phyloP scores from a whole-genome alignment of 352 stramenopile species.

The Globisporangium solare region DNA sequence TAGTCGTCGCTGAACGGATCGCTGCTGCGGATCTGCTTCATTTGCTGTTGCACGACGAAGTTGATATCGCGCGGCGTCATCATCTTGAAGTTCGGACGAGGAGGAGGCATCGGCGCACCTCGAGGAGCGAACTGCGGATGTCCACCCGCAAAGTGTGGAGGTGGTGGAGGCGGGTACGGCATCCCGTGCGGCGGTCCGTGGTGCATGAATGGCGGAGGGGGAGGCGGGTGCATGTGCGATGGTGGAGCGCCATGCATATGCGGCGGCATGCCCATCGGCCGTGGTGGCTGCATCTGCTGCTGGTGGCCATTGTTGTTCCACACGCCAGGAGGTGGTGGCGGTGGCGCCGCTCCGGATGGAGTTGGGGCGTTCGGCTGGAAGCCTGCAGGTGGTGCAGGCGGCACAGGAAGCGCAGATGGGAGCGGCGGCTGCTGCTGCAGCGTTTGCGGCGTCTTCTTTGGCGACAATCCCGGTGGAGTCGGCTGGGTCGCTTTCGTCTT shows the following conservation, averaged over 20 bases:
- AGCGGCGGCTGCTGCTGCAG: constrained; percentile 18
- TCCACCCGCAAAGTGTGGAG: constrained; percentile 10
- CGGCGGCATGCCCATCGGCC: constrained; percentile 17
- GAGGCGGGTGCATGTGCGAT: constrained; percentile 28
- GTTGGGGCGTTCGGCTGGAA: constrained; percentile 8
- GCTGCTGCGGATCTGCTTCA: constrained; percentile 83
- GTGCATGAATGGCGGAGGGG: constrained; percentile 34
- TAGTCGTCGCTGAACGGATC: constrained; percentile 88
- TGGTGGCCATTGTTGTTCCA: constrained; percentile 26
- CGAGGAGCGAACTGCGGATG: constrained; percentile 18
- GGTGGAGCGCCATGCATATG: constrained; percentile 24
- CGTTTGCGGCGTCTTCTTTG: constrained; percentile 7
- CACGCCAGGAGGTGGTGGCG: constrained; percentile 17
- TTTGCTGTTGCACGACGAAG: constrained; percentile 81
- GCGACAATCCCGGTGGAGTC: constrained; percentile 14
- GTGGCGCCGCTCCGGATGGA: constrained; percentile 1
- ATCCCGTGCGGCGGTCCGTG: constrained; percentile 34
- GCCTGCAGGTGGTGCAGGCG: constrained; percentile 8
- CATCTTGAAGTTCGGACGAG: constrained; percentile 66
- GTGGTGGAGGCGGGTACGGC: constrained; percentile 17
- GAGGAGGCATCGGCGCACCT: constrained; percentile 28
- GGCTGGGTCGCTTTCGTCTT: constrained; percentile 7
- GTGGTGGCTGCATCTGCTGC: constrained; percentile 12
- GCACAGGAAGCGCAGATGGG: constrained; percentile 22
- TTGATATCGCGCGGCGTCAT: constrained; percentile 84